Base-by-base conservation (phyloP, 176 grass and related monocot species). In the Pontederia paniculata region DNA sequence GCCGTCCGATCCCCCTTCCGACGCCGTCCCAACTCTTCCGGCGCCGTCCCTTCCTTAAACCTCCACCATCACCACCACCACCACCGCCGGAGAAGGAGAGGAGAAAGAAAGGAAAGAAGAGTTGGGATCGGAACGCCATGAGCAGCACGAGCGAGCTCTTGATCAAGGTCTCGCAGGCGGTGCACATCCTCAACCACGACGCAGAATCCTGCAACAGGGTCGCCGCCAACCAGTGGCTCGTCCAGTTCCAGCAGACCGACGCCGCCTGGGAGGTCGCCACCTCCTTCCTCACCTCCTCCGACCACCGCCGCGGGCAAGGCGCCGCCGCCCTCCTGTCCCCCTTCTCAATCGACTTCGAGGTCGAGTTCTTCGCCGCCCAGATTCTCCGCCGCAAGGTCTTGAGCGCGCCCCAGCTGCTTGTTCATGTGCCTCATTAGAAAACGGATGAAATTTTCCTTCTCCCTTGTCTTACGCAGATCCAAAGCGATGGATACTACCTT, bases 381-480 rank as follows among this genome's bases (percentile, higher is more conserved):
- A 83, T 83, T 43, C 80, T 83, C 47, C 79, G 79, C 14, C 80
- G 80, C 74, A 83, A 83, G 79, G 73, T 82, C 51, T 54, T 42
- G 28, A 6, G 3, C 28, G 28, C 28, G 0, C 28, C 7, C 28
- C 5, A 15, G 5, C 14, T 43, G 64, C 7, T 53, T 37, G 15
- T 31, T 58, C 60, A 22, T 21, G 3, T 12, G 50, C 16, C 22
- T 58, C 41, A 43, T 5, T 55, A 31, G 9, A 15, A 21, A 21
- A 18, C 4, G 59, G 20, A 51, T 17, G 1, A 37, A 13, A 13
- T 23, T 42, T 9, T 23, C 2, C 12, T 21, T 0, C n/a, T 59
- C 42, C 41, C 61, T 59, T 56, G 20, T 60, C 3, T 47, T 56
- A 15, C 12, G 17, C 42, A 82, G 79, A 76, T 82, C 52, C 74